Evolutionary conservation across 2,329 filamentous ascomycete species (phyloP).

Genomic region (Fonsecaea multimorphosa): DNA sequence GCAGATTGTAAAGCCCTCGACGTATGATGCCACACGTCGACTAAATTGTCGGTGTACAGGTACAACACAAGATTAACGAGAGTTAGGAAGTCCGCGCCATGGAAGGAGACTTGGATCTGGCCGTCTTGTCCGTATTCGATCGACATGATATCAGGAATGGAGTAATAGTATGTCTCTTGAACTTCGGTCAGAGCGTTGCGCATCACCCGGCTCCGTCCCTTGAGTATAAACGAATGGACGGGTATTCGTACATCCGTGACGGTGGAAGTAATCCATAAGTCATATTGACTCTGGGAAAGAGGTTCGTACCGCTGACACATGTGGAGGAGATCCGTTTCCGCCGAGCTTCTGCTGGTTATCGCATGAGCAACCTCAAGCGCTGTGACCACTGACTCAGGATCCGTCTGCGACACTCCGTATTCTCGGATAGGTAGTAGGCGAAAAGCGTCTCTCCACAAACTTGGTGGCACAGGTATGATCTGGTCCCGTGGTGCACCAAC

Average conservation of each 20-base stretch:
- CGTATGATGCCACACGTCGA: conserved; percentile 87
- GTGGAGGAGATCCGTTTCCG: conserved; percentile 50
- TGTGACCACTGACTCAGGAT: conserved; percentile 44
- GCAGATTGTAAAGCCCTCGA: conserved; percentile 69
- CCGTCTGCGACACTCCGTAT: conserved; percentile 58
- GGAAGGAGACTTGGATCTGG: conserved; percentile 67
- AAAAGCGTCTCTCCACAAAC: conserved; percentile 75
- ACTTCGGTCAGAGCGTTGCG: conserved; percentile 66
- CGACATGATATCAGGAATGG: conserved; percentile 65
- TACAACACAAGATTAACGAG: conserved; percentile 81
- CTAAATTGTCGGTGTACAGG: conserved; percentile 76
- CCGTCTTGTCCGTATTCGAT: conserved; percentile 61
- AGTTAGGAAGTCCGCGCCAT: conserved; percentile 75
- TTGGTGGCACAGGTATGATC: conserved; percentile 69
- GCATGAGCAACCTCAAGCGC: conserved; percentile 47
- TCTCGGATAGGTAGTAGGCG: conserved; percentile 71
- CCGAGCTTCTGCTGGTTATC: conserved; percentile 52
- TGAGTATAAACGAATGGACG: conserved; percentile 79
- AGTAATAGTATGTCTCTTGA: conserved; percentile 60
- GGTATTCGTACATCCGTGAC: conserved; percentile 75
- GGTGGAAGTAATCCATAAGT: conserved; percentile 59
- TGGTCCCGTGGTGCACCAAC: conserved; percentile 78
- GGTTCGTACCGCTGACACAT: conserved; percentile 40
- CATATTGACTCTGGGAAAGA: conserved; percentile 40
- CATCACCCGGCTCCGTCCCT: conserved; percentile 73